Base-by-base conservation (phyloP, 139 green algal genomes). In the Chlorella sp. region DNA sequence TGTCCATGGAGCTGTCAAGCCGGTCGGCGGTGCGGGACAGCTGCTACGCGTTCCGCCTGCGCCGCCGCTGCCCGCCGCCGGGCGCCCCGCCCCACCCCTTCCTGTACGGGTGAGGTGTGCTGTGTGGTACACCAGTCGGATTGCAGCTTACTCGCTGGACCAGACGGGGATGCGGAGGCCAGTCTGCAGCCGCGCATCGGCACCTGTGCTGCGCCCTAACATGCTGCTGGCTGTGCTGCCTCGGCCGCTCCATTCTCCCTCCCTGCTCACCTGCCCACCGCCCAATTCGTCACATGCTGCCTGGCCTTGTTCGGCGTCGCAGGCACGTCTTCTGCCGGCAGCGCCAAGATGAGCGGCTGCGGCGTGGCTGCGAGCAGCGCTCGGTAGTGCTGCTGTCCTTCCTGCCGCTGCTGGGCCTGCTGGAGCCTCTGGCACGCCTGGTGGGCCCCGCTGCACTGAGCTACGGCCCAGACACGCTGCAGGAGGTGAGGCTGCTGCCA, bases 311-410 rank as follows among this genome's bases (percentile, higher is more conserved):
- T n/a, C n/a, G 44, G 7, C 9, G 44, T 9, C 44, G 73, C 74
- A 80, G 74, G 13, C 76, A 82, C 70, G 96, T 97, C 7, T 98
- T 98, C 85, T 99, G 97, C 88, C 90, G 96, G 60, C 96, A 99
- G 84, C 92, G 96, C 4, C 93, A 98, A 74, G 96, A 98, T 86
- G 90, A 95, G 36, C 83, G 91, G 6, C 82, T 99, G 80, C 87
- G 84, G 2, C 89, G 96, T 18, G 96, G 96, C 30, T 95, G 93
- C 20, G 96, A 98, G 89, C 96, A 98, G 87, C 92, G 88, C 55
- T 87, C 91, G 15, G 89, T 98, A 17, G 93, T 97, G 51, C 86
- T 98, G 71, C 85, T 98, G 26, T 93, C 93, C 21, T 47, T 81
- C 55, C 74, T 89, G 67, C 95, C 95, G 7, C 92, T 94, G 80